phyloP scores from a whole-genome alignment of 78 protist species.

The Dictyostelium brefeldianum region DNA sequence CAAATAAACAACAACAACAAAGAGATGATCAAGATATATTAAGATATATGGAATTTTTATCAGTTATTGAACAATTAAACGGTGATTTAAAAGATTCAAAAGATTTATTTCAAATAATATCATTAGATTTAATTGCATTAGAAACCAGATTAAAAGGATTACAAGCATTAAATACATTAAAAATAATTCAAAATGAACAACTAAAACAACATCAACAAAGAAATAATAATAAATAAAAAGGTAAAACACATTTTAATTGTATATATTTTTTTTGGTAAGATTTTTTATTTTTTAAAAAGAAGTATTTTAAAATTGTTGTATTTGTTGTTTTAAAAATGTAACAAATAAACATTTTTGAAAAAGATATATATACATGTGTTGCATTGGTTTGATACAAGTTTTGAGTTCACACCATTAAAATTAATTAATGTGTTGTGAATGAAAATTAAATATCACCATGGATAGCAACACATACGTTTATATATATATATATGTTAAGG shows the following conservation, averaged over 20 bases:
- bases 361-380: too few relatives aligned
- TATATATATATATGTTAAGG: too few relatives aligned
- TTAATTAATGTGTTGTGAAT: constrained; percentile 9
- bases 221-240: background rate
- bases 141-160: constrained; percentile 43
- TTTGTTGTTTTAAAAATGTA: background rate
- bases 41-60: constrained; percentile 19
- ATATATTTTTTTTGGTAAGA: background rate
- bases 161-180: background rate
- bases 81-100: constrained; percentile 7
- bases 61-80: constrained; percentile 40
- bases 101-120: background rate
- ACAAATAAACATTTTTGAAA: background rate
- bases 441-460: background rate
- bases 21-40: background rate
- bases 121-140: background rate
- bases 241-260: background rate
- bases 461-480: too few relatives aligned
- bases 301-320: background rate
- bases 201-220: background rate
- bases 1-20: too few relatives aligned
- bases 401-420: background rate
- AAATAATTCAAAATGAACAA: background rate
- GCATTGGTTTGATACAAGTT: too few relatives aligned
- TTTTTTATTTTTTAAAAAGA: background rate